Conservation (phyloP, 306 rosid genomes). For the Mimosa bimucronata region DNA sequence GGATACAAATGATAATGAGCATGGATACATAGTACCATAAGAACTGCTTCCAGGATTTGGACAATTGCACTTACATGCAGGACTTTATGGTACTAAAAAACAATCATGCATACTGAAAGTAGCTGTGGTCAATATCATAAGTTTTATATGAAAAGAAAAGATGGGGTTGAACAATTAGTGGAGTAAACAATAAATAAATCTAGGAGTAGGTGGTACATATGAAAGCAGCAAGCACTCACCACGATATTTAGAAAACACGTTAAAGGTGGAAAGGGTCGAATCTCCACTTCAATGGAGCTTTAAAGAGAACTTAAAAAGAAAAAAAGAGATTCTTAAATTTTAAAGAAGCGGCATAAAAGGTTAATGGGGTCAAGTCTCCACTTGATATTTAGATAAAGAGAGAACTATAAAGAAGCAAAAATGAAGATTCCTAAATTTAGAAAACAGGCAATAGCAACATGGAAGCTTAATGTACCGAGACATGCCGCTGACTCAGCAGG, state of each 20-base stretch:
- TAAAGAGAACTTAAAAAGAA: constrained; percentile 31
- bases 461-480: constrained; percentile 49
- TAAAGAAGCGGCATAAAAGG: constrained; percentile 36
- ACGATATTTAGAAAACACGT: constrained; percentile 36
- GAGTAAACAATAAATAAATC: constrained; percentile 36
- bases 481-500: constrained; percentile 48
- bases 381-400: constrained; percentile 37
- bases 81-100: constrained; percentile 33
- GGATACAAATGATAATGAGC: background rate
- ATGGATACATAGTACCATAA: constrained; percentile 32
- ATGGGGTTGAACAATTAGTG: constrained; percentile 38
- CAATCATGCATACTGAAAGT: constrained; percentile 33
- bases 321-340: constrained; percentile 55
- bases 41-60: constrained; percentile 38
- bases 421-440: constrained; percentile 42
- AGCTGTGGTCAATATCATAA: constrained; percentile 18
- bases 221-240: constrained; percentile 43
- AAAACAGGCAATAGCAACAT: constrained; percentile 39
- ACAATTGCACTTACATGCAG: constrained; percentile 25
- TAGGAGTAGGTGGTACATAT: constrained; percentile 36
- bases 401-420: constrained; percentile 30
- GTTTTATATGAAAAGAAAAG: constrained; percentile 38
- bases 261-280: constrained; percentile 42
- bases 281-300: constrained; percentile 52
- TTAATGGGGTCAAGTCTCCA: constrained; percentile 38